phyloP scores from a whole-genome alignment of 169 alveolate genomes.

The Eimeria sp. region DNA sequence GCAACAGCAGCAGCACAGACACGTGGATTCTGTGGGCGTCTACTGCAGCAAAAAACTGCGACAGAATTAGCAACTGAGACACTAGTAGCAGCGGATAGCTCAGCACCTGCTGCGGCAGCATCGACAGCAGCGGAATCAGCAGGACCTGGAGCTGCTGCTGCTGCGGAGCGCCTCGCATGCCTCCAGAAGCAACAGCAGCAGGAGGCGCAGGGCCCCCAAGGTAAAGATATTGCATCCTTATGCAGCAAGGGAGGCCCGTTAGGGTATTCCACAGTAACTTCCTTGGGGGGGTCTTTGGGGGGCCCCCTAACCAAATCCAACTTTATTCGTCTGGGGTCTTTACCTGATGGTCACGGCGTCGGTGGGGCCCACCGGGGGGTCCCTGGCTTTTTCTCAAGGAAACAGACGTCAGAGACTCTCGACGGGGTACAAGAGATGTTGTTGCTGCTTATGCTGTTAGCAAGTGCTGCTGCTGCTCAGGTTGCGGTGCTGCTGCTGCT shows the following conservation, averaged over 20 bases:
- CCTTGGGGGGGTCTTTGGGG: slow-evolving; percentile 87
- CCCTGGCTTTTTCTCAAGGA: slow-evolving; percentile 90
- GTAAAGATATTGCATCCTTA: not conserved
- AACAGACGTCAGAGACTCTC: slow-evolving; percentile 89
- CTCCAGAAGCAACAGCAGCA: not conserved
- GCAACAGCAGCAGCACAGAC: not conserved
- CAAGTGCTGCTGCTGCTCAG: not conserved
- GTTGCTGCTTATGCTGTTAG: slow-evolving; percentile 40
- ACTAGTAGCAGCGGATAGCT: slow-evolving; percentile 2
- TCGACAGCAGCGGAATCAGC: slow-evolving; percentile 7
- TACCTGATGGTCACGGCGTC: slow-evolving; percentile 87
- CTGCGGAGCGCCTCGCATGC: not conserved
- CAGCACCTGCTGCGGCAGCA: not conserved
- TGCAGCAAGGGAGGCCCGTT: not conserved
- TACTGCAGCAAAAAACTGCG: not conserved
- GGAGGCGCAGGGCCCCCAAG: not conserved
- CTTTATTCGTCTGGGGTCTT: slow-evolving; percentile 89
- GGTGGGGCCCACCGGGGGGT: slow-evolving; percentile 82
- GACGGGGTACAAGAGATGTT: slow-evolving; percentile 91
- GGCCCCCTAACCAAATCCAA: slow-evolving; percentile 92
- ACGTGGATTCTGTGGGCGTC: not conserved
- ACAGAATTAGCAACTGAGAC: not conserved
- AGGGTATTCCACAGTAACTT: not conserved
- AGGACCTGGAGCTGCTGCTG: not conserved
- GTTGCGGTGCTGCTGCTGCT: not conserved